Conservation (phyloP, 2,329 filamentous ascomycete species). For the Metarhizium humberi region DNA sequence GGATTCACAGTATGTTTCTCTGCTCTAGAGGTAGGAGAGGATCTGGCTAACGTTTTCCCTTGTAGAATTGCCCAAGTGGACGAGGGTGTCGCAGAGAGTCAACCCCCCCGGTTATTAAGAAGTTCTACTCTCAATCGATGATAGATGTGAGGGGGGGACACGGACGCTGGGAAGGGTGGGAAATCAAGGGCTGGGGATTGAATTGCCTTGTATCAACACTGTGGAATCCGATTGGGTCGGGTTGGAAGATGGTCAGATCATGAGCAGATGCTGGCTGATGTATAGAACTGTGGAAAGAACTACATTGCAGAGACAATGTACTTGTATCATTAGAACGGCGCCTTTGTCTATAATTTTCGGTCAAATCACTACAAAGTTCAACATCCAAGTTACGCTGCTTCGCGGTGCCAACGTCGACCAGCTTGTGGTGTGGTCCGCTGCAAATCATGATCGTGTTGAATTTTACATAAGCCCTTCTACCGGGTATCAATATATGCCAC, state of each 20-base stretch:
- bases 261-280: background rate
- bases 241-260: too few species aligned
- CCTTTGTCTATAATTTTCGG: background rate
- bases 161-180: background rate
- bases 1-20: conserved; percentile 76
- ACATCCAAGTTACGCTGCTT: background rate
- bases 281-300: background rate
- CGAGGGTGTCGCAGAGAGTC: conserved; percentile 82
- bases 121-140: background rate
- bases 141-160: background rate
- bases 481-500: conserved; percentile 16
- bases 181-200: background rate
- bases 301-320: background rate
- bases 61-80: conserved; percentile 82
- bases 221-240: too few species aligned
- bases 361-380: background rate
- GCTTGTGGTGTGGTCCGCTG: background rate
- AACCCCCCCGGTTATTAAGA: conserved; percentile 87
- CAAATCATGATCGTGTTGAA: background rate
- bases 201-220: conserved; percentile 1
- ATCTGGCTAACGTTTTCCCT: background rate
- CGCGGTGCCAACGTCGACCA: background rate
- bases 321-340: background rate
- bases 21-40: background rate
- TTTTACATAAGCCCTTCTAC: background rate